Conservation (phyloP, 306 rosid species). For the Fragaria vesca region DNA sequence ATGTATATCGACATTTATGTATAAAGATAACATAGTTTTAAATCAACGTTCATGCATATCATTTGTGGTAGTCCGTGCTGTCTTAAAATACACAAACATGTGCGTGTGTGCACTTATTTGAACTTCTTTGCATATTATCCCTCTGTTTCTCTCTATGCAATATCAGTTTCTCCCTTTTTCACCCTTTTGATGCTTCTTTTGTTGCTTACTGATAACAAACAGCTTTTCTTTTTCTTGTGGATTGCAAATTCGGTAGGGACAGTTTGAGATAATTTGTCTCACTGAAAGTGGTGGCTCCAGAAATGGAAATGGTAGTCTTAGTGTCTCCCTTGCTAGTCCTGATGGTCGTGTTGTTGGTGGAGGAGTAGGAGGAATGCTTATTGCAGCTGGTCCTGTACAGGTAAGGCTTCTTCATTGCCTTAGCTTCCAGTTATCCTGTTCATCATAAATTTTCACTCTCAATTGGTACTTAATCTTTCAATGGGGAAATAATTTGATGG, state of each 20-base stretch:
- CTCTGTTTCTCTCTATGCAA: not conserved
- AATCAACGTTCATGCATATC: not conserved
- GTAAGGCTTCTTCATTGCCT: constrained; percentile 34
- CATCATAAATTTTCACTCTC: not conserved
- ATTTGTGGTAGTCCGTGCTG: not conserved
- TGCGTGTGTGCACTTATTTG: not conserved
- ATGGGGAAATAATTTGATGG: not conserved
- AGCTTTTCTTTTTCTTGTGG: constrained; percentile 13
- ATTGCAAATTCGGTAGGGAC: constrained; percentile 59
- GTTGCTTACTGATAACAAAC: constrained; percentile 3
- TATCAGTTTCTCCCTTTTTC: not conserved
- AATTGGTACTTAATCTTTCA: not conserved
- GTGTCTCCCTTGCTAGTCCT: constrained; percentile 85
- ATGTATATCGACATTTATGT: not conserved
- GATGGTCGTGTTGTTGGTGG: constrained; percentile 94
- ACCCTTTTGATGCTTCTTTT: not conserved
- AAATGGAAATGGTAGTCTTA: constrained; percentile 67
- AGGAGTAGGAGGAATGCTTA: constrained; percentile 78
- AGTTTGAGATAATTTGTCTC: constrained; percentile 79
- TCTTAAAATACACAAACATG: not conserved
- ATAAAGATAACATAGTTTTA: not conserved
- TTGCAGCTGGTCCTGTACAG: constrained; percentile 93
- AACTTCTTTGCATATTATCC: not conserved
- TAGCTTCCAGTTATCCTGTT: constrained; percentile 4
- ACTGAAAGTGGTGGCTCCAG: constrained; percentile 57